A percentile compares a stretch with the other conserved stretches of the same genome.
Evolutionary conservation across 345 rosid genomes (phyloP).

Genomic region (Populus alba): DNA sequence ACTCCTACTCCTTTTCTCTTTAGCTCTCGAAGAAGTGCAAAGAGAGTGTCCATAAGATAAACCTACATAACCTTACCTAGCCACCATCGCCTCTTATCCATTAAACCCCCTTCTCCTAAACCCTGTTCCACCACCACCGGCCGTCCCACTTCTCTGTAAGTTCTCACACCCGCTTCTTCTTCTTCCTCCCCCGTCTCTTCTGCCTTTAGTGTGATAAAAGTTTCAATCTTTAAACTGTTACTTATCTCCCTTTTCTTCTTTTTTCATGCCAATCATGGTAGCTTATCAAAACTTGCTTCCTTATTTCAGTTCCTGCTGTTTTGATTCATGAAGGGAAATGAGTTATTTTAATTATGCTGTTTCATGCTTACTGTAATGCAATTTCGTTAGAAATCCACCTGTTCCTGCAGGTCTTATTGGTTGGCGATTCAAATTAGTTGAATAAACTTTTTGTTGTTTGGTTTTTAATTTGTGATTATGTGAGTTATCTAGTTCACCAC

Average conservation of each 20-base stretch:
- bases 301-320: neutral
- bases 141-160: neutral
- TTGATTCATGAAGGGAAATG: neutral
- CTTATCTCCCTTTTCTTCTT: neutral
- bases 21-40: neutral
- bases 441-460: too few species aligned
- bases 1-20: neutral
- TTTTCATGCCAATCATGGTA: neutral
- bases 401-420: neutral
- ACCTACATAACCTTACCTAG: neutral
- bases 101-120: neutral
- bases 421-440: neutral
- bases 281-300: neutral
- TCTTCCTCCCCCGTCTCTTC: neutral
- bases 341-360: neutral
- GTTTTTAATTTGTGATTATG: neutral
- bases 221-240: neutral
- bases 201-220: neutral
- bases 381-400: neutral
- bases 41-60: neutral
- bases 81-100: slow-evolving; percentile 3
- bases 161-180: neutral
- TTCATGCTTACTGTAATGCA: neutral
- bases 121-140: neutral
- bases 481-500: neutral